Evolutionary conservation across 2,329 filamentous ascomycete species (phyloP).

Genomic region (Zalaria obscura): DNA sequence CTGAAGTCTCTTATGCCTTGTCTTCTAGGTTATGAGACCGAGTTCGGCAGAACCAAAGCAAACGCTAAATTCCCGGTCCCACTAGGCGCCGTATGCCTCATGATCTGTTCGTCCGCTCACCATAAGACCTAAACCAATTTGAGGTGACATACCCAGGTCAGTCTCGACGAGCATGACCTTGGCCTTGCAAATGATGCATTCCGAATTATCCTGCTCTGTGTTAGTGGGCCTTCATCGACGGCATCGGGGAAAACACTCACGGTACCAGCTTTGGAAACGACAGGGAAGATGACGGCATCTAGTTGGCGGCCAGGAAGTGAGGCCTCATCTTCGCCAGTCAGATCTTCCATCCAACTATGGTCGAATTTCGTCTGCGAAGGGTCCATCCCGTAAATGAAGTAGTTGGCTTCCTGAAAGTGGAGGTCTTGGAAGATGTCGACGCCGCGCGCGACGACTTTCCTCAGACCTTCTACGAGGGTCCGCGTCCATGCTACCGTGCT

Average conservation of each 20-base stretch:
- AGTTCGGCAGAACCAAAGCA: too few species aligned
- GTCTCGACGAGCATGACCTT: neutral
- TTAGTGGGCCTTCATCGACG: neutral
- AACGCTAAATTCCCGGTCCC: too few species aligned
- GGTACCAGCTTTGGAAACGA: neutral
- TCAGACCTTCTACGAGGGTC: neutral
- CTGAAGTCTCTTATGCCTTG: too few species aligned
- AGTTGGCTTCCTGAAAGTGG: neutral
- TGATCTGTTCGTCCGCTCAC: too few species aligned
- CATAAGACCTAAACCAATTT: too few species aligned
- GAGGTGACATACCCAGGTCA: neutral
- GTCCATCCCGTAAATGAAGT: neutral
- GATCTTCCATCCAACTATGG: neutral
- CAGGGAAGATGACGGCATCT: neutral
- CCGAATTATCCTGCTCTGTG: neutral
- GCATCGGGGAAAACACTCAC: neutral
- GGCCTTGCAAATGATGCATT: neutral
- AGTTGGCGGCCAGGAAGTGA: neutral
- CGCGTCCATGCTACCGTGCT: neutral
- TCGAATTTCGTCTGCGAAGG: neutral
- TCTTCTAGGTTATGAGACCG: too few species aligned
- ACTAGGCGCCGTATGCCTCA: too few species aligned
- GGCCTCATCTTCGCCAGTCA: neutral
- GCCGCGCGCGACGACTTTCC: neutral
- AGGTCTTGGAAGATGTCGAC: neutral